These are phyloP conservation scores for Nigrospora sphaerica DNA, from an alignment of 2,329 filamentous ascomycete genomes.

Conservation along the genomic window DNA sequence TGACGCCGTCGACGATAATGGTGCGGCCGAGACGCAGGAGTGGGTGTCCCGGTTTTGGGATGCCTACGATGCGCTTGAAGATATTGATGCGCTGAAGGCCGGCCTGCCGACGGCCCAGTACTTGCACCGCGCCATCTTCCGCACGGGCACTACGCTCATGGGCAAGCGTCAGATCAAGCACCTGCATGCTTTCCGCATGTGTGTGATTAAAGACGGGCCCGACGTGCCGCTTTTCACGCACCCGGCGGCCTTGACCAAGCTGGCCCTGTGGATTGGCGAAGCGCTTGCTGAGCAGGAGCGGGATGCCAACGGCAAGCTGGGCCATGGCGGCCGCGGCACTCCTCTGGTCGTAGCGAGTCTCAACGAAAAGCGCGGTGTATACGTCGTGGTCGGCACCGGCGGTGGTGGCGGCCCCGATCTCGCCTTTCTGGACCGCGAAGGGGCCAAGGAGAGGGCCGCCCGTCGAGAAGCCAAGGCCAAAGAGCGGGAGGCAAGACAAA, in stretches of 20 bases:
- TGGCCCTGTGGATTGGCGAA: conserved; percentile 90
- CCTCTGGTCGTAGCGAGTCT: conserved; percentile 87
- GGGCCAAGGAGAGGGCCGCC: conserved; percentile 53
- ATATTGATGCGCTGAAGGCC: conserved; percentile 67
- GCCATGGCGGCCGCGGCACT: conserved; percentile 64
- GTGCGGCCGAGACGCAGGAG: conserved; percentile 48
- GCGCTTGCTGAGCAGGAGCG: conserved; percentile 85
- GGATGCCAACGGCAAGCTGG: conserved; percentile 62
- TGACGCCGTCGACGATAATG: conserved; percentile 34
- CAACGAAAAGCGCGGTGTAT: conserved; percentile 80
- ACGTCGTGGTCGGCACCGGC: conserved; percentile 87
- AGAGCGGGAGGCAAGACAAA: conserved; percentile 50
- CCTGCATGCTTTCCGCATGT: conserved; percentile 87
- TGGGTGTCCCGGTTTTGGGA: conserved; percentile 65
- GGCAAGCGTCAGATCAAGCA: conserved; percentile 93
- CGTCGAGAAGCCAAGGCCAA: conserved; percentile 58
- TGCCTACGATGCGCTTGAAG: conserved; percentile 64
- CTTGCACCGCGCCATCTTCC: conserved; percentile 85
- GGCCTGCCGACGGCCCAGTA: conserved; percentile 80
- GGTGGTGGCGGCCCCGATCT: conserved; percentile 74
- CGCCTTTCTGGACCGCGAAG: conserved; percentile 60
- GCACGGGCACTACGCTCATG: conserved; percentile 83
- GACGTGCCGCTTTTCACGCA: conserved; percentile 90
- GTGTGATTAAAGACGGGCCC: conserved; percentile 89
- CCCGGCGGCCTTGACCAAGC: conserved; percentile 84